Percentiles rank a stretch among this genome's conserved stretches.
Conservation (phyloP, 306 rosid species). For the Cucumis cinereus region DNA sequence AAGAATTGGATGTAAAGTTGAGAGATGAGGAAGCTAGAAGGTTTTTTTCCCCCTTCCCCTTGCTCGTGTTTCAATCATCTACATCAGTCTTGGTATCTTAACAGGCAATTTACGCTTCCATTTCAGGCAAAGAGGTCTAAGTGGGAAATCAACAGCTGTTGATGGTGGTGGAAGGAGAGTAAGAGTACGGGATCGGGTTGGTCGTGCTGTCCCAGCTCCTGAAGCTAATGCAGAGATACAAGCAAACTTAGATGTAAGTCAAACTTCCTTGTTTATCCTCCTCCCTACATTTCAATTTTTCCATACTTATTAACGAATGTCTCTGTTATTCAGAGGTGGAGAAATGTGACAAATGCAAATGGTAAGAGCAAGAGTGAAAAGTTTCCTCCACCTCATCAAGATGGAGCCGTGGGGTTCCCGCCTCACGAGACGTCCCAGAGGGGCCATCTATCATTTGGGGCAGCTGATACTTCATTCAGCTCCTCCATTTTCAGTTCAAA, state of each 20-base stretch:
- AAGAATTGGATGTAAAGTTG: conserved; percentile 82
- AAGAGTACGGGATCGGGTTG: conserved; percentile 55
- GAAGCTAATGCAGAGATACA: conserved; percentile 96
- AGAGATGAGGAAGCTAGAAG: conserved; percentile 97
- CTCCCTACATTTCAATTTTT: background rate
- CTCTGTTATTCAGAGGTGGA: conserved; percentile 57
- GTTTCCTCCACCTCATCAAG: conserved; percentile 93
- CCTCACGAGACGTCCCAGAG: conserved; percentile 42
- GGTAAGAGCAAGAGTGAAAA: conserved; percentile 93
- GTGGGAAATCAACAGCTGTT: conserved; percentile 47
- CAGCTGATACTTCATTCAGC: conserved; percentile 41
- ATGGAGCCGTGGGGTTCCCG: conserved; percentile 67
- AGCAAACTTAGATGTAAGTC: conserved; percentile 80
- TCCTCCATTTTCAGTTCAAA: conserved; percentile 44
- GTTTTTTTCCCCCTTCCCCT: conserved; percentile 24
- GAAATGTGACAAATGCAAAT: conserved; percentile 53
- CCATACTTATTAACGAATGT: background rate
- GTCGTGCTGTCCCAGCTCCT: conserved; percentile 83
- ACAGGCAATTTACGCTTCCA: conserved; percentile 14
- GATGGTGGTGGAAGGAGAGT: conserved; percentile 64
- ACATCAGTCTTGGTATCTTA: conserved; percentile 13
- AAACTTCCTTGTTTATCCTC: background rate
- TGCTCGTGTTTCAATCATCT: conserved; percentile 12
- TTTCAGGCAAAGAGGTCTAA: conserved; percentile 63
- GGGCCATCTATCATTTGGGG: conserved; percentile 56